Conservation (phyloP, 169 alveolate genomes). For the Cryptosporidium xiaoi region DNA sequence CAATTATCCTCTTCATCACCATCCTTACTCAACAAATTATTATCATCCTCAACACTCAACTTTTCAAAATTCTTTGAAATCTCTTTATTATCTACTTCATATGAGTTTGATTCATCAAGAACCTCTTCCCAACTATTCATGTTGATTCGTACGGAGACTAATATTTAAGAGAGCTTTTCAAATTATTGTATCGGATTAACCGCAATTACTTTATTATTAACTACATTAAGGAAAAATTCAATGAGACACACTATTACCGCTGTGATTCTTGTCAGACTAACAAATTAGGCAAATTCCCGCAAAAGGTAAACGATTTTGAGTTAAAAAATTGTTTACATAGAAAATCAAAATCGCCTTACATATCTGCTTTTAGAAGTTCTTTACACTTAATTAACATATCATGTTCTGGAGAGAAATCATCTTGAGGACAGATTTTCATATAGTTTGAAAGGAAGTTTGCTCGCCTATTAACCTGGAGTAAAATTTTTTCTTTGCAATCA, state of each 20-base stretch:
- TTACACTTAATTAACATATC: background rate
- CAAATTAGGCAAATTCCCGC: background rate
- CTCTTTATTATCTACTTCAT: background rate
- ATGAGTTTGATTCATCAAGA: background rate
- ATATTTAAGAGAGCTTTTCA: no score
- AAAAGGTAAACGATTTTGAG: background rate
- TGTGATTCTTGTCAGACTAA: background rate
- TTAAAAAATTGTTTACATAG: background rate
- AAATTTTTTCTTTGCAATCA: background rate
- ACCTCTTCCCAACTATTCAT: constrained; percentile 63
- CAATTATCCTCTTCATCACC: background rate
- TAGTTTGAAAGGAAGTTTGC: constrained; percentile 18
- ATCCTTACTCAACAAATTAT: background rate
- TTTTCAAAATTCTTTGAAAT: background rate
- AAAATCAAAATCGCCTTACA: background rate
- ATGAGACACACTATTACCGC: constrained; percentile 1
- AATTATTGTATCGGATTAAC: no score
- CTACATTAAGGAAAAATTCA: background rate
- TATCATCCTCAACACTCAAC: background rate
- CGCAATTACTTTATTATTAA: no score
- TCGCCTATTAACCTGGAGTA: constrained; percentile 2
- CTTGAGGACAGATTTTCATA: constrained; percentile 9
- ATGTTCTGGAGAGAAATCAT: constrained; percentile 63
- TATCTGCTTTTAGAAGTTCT: background rate
- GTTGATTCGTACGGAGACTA: no score